A percentile compares a stretch with the other conserved stretches of the same genome.
These are phyloP conservation scores for Aureobasidium sp. DNA, from an alignment of 2,329 filamentous ascomycete species.

Conservation along the genomic window DNA sequence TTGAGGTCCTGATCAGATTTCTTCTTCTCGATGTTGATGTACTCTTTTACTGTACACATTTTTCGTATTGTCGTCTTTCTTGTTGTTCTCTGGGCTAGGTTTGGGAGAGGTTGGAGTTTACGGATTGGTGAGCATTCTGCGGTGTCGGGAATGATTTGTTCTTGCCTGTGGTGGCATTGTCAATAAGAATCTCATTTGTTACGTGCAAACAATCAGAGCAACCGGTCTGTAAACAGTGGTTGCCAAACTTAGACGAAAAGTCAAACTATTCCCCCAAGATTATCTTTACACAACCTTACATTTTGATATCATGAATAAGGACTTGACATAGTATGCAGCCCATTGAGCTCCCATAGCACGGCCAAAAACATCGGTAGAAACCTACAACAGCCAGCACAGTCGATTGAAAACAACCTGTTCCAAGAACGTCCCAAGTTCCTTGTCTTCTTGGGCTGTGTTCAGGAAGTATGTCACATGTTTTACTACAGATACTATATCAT, in stretches of 20 bases:
- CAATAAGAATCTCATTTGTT: slow-evolving; percentile 6
- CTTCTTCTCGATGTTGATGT: background rate
- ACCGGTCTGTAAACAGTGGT: background rate
- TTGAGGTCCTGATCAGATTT: slow-evolving; percentile 31
- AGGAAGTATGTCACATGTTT: background rate
- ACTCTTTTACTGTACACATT: background rate
- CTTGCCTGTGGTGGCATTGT: background rate
- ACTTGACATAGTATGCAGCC: too few relatives aligned
- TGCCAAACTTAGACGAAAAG: background rate
- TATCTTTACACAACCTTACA: too few relatives aligned
- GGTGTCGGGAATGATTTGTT: background rate
- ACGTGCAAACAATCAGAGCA: background rate
- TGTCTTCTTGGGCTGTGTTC: background rate
- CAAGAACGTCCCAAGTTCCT: background rate
- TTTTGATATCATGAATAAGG: too few relatives aligned
- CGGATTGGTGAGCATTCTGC: background rate
- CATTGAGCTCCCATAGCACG: background rate
- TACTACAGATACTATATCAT: background rate
- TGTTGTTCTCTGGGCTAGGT: background rate
- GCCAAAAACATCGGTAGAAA: background rate
- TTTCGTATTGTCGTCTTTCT: background rate
- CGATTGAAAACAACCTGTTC: background rate
- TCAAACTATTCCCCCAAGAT: too few relatives aligned
- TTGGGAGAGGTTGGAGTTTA: background rate
- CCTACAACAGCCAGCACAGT: background rate